Conservation (phyloP, 2,329 filamentous ascomycete species). For the Rhynchosporium secalis region DNA sequence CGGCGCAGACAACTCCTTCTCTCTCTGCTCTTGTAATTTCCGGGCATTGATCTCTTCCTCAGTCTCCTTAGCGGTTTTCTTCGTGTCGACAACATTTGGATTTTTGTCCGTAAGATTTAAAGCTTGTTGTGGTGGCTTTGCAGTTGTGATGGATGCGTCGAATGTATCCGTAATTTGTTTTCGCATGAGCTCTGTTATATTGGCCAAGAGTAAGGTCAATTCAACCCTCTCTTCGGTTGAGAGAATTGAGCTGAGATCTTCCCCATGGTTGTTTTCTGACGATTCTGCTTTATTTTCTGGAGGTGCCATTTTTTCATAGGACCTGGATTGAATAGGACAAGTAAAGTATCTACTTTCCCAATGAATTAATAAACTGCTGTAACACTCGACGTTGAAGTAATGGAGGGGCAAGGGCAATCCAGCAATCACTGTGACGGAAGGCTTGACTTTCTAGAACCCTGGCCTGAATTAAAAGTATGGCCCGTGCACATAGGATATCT, state of each 20-base stretch:
- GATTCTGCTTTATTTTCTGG: slow-evolving; percentile 21
- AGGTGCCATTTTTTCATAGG: slow-evolving; percentile 29
- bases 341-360: not conserved
- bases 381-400: not conserved
- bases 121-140: slow-evolving; percentile 36
- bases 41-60: slow-evolving; percentile 38
- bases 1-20: slow-evolving; percentile 51
- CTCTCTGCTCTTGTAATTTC: slow-evolving; percentile 41
- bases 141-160: slow-evolving; percentile 41
- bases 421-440: not conserved
- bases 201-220: slow-evolving; percentile 51
- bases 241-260: slow-evolving; percentile 38
- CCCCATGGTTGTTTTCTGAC: slow-evolving; percentile 26
- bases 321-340: not conserved
- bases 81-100: slow-evolving; percentile 39
- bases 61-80: slow-evolving; percentile 36
- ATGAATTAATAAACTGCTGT: too few species aligned
- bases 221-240: slow-evolving; percentile 43
- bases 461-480: not conserved
- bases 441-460: not conserved
- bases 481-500: not conserved
- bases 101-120: slow-evolving; percentile 42
- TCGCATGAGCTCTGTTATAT: slow-evolving; percentile 57
- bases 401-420: not conserved
- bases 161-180: slow-evolving; percentile 54